phyloP scores from a whole-genome alignment of 2,329 filamentous ascomycete genomes.

The Apiospora aurea region DNA sequence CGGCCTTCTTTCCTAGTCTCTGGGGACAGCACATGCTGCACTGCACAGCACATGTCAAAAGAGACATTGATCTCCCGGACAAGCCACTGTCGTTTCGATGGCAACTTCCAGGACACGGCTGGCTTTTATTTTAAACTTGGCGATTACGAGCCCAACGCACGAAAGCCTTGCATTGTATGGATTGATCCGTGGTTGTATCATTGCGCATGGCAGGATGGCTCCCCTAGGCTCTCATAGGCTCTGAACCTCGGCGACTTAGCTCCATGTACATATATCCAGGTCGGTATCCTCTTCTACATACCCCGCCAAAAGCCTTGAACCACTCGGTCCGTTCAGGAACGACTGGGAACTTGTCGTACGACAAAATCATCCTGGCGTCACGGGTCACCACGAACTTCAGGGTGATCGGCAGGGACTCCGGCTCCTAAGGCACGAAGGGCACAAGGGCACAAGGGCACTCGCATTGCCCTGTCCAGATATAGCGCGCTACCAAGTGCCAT shows the following conservation, averaged over 20 bases:
- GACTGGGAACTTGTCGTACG: not conserved
- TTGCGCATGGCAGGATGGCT: not conserved
- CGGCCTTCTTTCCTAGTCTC: not conserved
- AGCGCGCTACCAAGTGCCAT: not conserved
- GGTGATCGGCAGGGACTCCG: conserved; percentile 11
- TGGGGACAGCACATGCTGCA: not conserved
- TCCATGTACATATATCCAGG: not conserved
- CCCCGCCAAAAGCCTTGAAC: conserved; percentile 15
- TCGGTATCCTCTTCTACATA: not conserved
- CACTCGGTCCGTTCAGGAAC: conserved; percentile 17
- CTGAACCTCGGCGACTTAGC: not conserved
- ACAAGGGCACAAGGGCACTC: not conserved
- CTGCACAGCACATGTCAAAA: not conserved
- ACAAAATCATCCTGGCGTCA: conserved; percentile 9
- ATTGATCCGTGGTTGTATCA: not conserved
- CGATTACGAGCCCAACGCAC: not conserved
- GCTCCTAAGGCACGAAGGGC: not conserved
- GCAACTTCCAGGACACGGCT: not conserved
- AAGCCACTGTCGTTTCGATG: not conserved
- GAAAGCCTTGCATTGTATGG: not conserved
- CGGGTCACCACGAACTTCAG: not conserved
- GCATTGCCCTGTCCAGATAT: conserved; percentile 3
- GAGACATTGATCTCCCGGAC: not conserved
- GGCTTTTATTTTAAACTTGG: not conserved
- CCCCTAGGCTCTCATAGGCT: not conserved